Evolutionary conservation across 2,329 filamentous ascomycete genomes (phyloP).

Genomic region (Paecilomyces fulvus): DNA sequence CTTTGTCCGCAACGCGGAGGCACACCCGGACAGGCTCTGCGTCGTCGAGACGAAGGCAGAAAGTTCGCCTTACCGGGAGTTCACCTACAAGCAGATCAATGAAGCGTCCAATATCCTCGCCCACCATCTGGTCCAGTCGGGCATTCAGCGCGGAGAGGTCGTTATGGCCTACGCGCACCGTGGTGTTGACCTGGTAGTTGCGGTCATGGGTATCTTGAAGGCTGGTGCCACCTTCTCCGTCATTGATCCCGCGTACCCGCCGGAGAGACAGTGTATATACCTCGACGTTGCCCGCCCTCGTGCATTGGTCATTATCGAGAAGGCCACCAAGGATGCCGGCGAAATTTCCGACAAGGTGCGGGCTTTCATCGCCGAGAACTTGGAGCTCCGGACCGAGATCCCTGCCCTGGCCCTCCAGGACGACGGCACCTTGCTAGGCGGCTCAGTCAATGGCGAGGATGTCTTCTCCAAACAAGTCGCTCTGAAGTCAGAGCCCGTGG

Average conservation of each 20-base stretch:
- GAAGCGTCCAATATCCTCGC: constrained; percentile 74
- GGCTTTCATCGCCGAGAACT: constrained; percentile 62
- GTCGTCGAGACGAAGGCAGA: constrained; percentile 55
- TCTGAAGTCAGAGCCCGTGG: constrained; percentile 51
- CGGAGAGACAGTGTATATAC: constrained; percentile 72
- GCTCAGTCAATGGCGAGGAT: constrained; percentile 56
- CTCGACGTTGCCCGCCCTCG: constrained; percentile 70
- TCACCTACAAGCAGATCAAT: constrained; percentile 80
- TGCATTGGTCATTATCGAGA: constrained; percentile 64
- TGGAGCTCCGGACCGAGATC: constrained; percentile 64
- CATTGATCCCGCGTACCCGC: constrained; percentile 75
- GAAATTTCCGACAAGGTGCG: constrained; percentile 51
- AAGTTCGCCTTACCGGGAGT: constrained; percentile 52
- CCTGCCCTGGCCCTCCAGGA: constrained; percentile 65
- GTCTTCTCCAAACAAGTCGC: constrained; percentile 50
- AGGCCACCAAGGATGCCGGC: constrained; percentile 61
- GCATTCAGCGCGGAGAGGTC: constrained; percentile 71
- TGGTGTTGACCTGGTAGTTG: constrained; percentile 66
- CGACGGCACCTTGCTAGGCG: constrained; percentile 64
- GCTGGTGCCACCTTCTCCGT: constrained; percentile 52
- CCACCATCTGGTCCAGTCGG: constrained; percentile 66
- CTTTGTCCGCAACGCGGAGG: constrained; percentile 45
- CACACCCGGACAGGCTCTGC: constrained; percentile 59
- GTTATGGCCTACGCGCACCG: constrained; percentile 89
- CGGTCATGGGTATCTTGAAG: constrained; percentile 67